Percentiles rank a stretch among this genome's conserved stretches.
phyloP scores from a whole-genome alignment of 352 stramenopile genomes.

The Ophiocytium majus region DNA sequence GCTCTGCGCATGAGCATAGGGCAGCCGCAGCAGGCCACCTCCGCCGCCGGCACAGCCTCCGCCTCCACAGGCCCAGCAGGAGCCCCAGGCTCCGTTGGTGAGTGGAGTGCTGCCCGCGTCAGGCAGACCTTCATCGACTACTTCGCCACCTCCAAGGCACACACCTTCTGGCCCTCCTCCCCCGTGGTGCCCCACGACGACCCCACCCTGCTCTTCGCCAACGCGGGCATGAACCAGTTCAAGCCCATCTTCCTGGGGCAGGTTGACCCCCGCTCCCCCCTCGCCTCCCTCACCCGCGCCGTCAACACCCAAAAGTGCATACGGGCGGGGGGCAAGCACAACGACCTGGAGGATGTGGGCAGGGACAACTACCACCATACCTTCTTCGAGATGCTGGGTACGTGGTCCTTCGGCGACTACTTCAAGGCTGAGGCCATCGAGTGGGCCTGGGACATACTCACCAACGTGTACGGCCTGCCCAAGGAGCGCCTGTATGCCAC shows the following conservation, averaged over 20 bases:
- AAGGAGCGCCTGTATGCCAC: slow-evolving; percentile 90
- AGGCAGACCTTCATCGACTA: slow-evolving; percentile 96
- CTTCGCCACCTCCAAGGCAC: slow-evolving; percentile 83
- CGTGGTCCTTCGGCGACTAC: slow-evolving; percentile 98
- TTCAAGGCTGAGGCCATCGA: slow-evolving; percentile 97
- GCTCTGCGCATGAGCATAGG: neutral
- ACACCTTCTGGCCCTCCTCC: slow-evolving; percentile 92
- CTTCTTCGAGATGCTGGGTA: slow-evolving; percentile 99
- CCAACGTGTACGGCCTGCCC: slow-evolving; percentile 89
- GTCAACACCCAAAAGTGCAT: slow-evolving; percentile 99
- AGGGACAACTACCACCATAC: slow-evolving; percentile 99
- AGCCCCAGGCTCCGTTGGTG: too few species aligned
- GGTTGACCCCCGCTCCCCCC: slow-evolving; percentile 78
- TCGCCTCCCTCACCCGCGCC: slow-evolving; percentile 84
- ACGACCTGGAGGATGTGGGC: slow-evolving; percentile 98
- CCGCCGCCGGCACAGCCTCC: neutral
- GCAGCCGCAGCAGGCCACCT: neutral
- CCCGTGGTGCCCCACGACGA: slow-evolving; percentile 94
- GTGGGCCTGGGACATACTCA: slow-evolving; percentile 94
- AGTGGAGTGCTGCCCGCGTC: slow-evolving; percentile 90
- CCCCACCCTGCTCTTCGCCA: slow-evolving; percentile 97
- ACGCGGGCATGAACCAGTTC: slow-evolving; percentile 99
- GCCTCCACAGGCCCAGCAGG: neutral
- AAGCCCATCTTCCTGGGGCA: slow-evolving; percentile 99
- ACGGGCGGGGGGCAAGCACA: slow-evolving; percentile 97